phyloP scores from a whole-genome alignment of 768 basidiomycete genomes.

The Asterophora parasitica region DNA sequence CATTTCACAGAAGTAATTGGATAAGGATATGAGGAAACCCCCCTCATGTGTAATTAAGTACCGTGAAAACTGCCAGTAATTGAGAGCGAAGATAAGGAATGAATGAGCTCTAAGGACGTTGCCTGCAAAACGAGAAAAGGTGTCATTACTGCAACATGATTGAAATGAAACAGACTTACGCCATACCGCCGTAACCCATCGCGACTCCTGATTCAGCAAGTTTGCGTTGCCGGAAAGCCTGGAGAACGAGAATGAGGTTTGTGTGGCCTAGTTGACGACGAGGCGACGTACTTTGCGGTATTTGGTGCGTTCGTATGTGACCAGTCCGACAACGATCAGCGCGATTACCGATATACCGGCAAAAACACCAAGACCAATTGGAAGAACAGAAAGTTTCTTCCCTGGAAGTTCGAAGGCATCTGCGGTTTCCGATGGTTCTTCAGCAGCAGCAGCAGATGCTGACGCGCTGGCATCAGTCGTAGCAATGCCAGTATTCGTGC shows the following conservation, averaged over 20 bases:
- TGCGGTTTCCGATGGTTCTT: slow-evolving; percentile 29
- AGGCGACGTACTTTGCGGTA: slow-evolving; percentile 66
- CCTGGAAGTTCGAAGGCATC: slow-evolving; percentile 64
- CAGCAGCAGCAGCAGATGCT: slow-evolving; percentile 29
- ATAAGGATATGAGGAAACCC: background rate
- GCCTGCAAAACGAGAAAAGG: slow-evolving; percentile 3
- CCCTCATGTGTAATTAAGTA: slow-evolving; percentile 7
- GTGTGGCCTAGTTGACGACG: background rate
- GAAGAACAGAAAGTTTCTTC: slow-evolving; percentile 67
- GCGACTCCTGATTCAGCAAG: slow-evolving; percentile 57
- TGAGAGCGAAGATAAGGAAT: slow-evolving; percentile 7
- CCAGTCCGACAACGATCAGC: slow-evolving; percentile 74
- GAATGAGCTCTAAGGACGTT: slow-evolving; percentile 15
- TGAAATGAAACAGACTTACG: slow-evolving; percentile 24
- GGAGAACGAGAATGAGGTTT: slow-evolving; percentile 9
- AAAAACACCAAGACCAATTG: slow-evolving; percentile 80
- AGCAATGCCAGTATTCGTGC: slow-evolving; percentile 12
- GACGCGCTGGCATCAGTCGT: slow-evolving; percentile 14
- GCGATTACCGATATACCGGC: slow-evolving; percentile 84
- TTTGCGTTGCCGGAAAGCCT: slow-evolving; percentile 74
- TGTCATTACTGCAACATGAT: background rate
- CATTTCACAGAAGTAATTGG: background rate
- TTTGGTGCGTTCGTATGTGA: slow-evolving; percentile 84
- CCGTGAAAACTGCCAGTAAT: slow-evolving; percentile 10
- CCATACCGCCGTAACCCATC: slow-evolving; percentile 59